phyloP scores from a whole-genome alignment of 305 asterid species.

The Fraxinus latifolia region DNA sequence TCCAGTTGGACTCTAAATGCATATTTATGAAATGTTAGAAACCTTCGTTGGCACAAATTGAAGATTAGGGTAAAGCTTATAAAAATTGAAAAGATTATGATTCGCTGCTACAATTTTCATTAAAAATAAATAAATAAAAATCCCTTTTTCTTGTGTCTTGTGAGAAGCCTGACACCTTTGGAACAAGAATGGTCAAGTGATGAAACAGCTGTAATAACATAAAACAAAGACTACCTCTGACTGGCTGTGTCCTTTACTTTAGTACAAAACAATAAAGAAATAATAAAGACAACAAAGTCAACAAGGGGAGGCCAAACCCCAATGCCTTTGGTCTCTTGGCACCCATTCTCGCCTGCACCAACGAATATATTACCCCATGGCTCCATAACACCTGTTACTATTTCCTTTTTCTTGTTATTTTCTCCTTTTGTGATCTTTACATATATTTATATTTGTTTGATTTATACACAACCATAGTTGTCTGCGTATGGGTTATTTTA shows the following conservation, averaged over 20 bases:
- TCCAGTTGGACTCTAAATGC: background rate
- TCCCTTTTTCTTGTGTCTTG: constrained; percentile 5
- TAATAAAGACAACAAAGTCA: constrained; percentile 47
- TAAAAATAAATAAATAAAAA: background rate
- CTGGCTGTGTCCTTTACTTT: constrained; percentile 29
- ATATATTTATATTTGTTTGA: background rate
- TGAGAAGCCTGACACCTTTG: constrained; percentile 10
- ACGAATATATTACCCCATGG: constrained; percentile 24
- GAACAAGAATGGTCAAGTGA: background rate
- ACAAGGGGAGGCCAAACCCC: constrained; percentile 46
- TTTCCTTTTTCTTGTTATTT: constrained; percentile 8
- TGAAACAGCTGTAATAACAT: constrained; percentile 32
- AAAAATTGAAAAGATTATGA: background rate
- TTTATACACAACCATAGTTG: background rate
- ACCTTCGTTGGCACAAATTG: background rate
- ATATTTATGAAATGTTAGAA: background rate
- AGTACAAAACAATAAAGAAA: constrained; percentile 32
- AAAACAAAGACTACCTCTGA: constrained; percentile 31
- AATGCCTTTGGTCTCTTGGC: constrained; percentile 36
- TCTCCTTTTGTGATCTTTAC: background rate
- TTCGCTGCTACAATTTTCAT: background rate
- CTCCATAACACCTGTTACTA: background rate
- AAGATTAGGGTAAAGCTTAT: background rate
- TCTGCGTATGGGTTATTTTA: constrained; percentile 20
- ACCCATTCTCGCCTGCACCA: constrained; percentile 44